Base-by-base conservation (phyloP, 768 basidiomycete species). In the Lactarius hatsudake region DNA sequence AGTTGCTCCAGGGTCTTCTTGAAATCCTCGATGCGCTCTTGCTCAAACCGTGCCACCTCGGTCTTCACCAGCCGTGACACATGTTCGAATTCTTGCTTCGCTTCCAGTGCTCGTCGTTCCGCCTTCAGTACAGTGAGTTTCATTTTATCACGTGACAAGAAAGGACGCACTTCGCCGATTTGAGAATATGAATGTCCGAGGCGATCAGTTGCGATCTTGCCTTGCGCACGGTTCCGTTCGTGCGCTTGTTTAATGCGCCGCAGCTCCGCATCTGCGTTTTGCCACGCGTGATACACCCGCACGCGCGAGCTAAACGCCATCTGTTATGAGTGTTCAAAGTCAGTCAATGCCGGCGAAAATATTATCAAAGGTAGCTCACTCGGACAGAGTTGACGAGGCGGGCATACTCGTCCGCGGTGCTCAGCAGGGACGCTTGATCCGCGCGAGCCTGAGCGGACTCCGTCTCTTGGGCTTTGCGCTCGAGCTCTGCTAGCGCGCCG, bases 331-430 rank as follows among this genome's bases (percentile, higher is more conserved):
- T 34, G 9, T 0, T 34, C 34, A 71, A 9, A 38, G 26, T 1
- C 26, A 59, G 23, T 36, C 36, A 56, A 61, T 32, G 20, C 26
- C 43, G 36, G 23, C n/a, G 23, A 32, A 45, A 26, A 42, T 20
- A 20, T 38, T 6, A 40, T 18, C 9, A 61, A 53, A 10, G 36
- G 36, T 38, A 38, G 36, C 36, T 62, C 75, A 93, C 93, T 68
- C 93, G 83, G 61, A 96, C 94, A 64, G 91, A 93, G 71, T 85
- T 87, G 68, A 96, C 91, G 61, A 98, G 81, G 61, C 96, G 83
- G n/a, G 94, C 86, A 74, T 98, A 98, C 76, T 97, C 95, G 73
- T 98, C 96, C 57, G 87, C 93, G 58, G 92, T 91, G 61, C 86
- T 87, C 83, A 95, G 81, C 34, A 98, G 75, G 0, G 90, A 89